Conservation (phyloP, 345 rosid species). For the Microcos paniculata region DNA sequence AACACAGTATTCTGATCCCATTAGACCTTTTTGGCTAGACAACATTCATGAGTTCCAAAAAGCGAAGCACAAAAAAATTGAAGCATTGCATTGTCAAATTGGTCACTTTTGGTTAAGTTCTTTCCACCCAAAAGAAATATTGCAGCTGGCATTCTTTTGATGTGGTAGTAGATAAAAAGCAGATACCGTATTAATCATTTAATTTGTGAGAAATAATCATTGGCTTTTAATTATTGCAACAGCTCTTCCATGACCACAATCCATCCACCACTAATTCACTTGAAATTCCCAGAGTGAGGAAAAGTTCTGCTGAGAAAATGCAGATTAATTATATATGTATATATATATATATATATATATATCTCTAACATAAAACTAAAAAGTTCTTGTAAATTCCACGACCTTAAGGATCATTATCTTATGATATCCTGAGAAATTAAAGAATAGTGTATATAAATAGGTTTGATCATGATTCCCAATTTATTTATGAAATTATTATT, state of each 20-base stretch:
- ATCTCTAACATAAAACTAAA: neutral
- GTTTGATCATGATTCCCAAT: neutral
- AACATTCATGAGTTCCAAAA: too few relatives aligned
- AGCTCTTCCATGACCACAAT: too few relatives aligned
- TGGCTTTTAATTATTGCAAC: neutral
- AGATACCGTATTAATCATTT: too few relatives aligned
- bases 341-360: too few relatives aligned
- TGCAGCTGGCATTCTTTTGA: neutral
- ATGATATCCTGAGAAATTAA: slow-evolving; percentile 8
- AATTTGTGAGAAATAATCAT: too few relatives aligned
- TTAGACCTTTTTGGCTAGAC: neutral
- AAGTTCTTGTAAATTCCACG: neutral
- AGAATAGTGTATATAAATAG: neutral
- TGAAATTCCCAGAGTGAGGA: neutral
- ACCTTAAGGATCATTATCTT: neutral
- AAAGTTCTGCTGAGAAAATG: neutral
- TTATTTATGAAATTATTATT: neutral
- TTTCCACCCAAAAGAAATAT: neutral
- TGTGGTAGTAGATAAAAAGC: neutral
- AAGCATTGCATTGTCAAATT: neutral
- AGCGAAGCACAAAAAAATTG: too few relatives aligned
- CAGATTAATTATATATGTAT: too few relatives aligned
- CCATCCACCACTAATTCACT: too few relatives aligned
- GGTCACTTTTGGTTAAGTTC: neutral
- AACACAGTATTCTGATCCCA: neutral